These are phyloP conservation scores for Fusarium caatingaense DNA, from an alignment of 2,329 filamentous ascomycete species.

Conservation along the genomic window DNA sequence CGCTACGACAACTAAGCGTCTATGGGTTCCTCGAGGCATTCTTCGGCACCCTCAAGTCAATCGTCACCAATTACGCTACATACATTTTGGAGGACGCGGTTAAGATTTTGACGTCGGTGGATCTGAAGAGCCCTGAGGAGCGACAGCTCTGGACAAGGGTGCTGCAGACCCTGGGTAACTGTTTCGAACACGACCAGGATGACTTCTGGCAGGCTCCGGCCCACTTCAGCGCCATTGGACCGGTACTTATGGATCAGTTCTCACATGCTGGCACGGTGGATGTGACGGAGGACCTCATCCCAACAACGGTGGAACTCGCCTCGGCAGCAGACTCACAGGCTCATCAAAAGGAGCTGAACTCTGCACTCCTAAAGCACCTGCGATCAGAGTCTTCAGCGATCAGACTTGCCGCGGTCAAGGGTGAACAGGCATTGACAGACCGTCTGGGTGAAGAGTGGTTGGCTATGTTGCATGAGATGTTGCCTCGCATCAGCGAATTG, in stretches of 20 bases:
- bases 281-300: conserved; percentile 68
- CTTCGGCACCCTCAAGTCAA: conserved; percentile 88
- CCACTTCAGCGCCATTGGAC: conserved; percentile 80
- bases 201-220: conserved; percentile 95
- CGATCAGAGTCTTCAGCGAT: conserved; percentile 77
- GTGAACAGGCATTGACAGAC: conserved; percentile 82
- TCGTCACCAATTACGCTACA: conserved; percentile 91
- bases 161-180: conserved; percentile 76
- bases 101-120: conserved; percentile 65
- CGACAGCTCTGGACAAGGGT: conserved; percentile 74
- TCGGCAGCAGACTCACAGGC: conserved; percentile 84
- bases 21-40: conserved; percentile 85
- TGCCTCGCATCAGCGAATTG: conserved; percentile 94
- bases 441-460: conserved; percentile 94
- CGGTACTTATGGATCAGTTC: conserved; percentile 76
- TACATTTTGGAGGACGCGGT: conserved; percentile 84
- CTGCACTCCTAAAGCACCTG: conserved; percentile 79
- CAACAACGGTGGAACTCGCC: conserved; percentile 83
- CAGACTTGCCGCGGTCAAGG: conserved; percentile 83
- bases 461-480: conserved; percentile 89
- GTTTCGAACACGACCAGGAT: conserved; percentile 90
- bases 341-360: conserved; percentile 91
- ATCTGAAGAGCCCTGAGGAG: conserved; percentile 63
- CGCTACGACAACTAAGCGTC: conserved; percentile 76
- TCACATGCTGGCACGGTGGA: conserved; percentile 58